Conservation (phyloP, 106 monocot species). For the Agapanthus africanus region DNA sequence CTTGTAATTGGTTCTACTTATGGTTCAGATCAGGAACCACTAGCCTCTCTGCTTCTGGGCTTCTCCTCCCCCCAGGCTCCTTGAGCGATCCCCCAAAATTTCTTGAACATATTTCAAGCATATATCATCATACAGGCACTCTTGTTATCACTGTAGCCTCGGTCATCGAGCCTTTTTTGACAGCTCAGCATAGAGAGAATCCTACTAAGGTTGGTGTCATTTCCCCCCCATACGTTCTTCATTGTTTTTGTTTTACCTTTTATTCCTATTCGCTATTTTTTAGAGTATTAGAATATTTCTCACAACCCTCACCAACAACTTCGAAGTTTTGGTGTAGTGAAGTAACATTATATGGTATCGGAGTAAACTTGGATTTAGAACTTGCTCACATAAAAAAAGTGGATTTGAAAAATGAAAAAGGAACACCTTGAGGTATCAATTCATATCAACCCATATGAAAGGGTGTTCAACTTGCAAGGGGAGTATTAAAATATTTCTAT, state of each 20-base stretch:
- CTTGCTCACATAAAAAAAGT: too few species aligned
- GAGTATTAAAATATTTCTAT: too few species aligned
- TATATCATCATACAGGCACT: slow-evolving; percentile 28
- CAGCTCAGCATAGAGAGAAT: slow-evolving; percentile 42
- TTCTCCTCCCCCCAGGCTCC: slow-evolving; percentile 45
- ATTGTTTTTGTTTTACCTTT: not conserved
- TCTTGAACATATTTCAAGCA: slow-evolving; percentile 15
- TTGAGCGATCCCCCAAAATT: slow-evolving; percentile 23
- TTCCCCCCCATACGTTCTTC: not conserved
- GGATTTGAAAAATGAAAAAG: too few species aligned
- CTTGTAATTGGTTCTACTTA: not conserved
- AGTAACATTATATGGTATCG: too few species aligned
- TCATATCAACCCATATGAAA: too few species aligned
- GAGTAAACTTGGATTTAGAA: too few species aligned
- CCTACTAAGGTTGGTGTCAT: slow-evolving; percentile 23
- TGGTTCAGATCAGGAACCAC: slow-evolving; percentile 65
- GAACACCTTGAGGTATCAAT: too few species aligned
- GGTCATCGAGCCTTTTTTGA: slow-evolving; percentile 73
- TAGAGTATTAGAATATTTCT: too few species aligned
- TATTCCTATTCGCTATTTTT: not conserved
- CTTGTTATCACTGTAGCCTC: slow-evolving; percentile 64
- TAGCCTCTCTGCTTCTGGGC: slow-evolving; percentile 73
- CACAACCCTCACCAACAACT: too few species aligned
- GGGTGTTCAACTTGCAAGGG: too few species aligned
- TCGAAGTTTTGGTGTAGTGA: too few species aligned